A percentile compares a stretch with the other conserved stretches of the same genome.
Evolutionary conservation across 805 yeast genomes (phyloP).

Genomic region (Kockiozyma suomiensis): DNA sequence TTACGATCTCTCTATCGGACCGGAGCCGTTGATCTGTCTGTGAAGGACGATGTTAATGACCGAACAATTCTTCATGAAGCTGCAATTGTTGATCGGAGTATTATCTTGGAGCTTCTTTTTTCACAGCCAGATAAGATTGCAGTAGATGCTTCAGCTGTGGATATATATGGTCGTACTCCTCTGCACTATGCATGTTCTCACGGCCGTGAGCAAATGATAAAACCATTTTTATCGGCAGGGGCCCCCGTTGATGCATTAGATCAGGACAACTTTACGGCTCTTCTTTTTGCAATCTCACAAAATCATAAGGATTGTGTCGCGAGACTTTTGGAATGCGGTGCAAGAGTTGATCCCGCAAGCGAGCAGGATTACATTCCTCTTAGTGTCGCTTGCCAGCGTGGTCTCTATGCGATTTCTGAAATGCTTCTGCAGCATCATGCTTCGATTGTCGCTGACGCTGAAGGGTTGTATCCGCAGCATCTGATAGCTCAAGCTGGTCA

Average conservation of each 20-base stretch:
- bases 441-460: conserved; percentile 66
- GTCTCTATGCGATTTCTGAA: conserved; percentile 70
- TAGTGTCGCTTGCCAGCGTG: conserved; percentile 85
- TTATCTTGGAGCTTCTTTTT: conserved; percentile 41
- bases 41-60: conserved; percentile 71
- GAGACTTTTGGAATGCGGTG: conserved; percentile 54
- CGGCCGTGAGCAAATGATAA: conserved; percentile 51
- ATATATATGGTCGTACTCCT: conserved; percentile 68
- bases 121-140: conserved; percentile 10
- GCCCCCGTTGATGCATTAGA: conserved; percentile 45
- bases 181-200: conserved; percentile 79
- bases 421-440: conserved; percentile 53
- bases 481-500: conserved; percentile 86
- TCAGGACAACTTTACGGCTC: conserved; percentile 65
- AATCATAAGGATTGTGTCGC: conserved; percentile 60
- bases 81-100: conserved; percentile 41
- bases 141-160: conserved; percentile 40
- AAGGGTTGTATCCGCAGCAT: conserved; percentile 83
- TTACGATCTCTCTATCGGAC: conserved; percentile 52
- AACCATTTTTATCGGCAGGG: conserved; percentile 47
- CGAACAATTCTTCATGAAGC: conserved; percentile 77
- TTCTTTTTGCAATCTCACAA: conserved; percentile 74
- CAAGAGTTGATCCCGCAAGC: conserved; percentile 44
- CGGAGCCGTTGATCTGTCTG: conserved; percentile 60
- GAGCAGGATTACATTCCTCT: conserved; percentile 57